These are phyloP conservation scores for Gloeostereum incarnatum DNA, from an alignment of 768 basidiomycete species.

Conservation along the genomic window DNA sequence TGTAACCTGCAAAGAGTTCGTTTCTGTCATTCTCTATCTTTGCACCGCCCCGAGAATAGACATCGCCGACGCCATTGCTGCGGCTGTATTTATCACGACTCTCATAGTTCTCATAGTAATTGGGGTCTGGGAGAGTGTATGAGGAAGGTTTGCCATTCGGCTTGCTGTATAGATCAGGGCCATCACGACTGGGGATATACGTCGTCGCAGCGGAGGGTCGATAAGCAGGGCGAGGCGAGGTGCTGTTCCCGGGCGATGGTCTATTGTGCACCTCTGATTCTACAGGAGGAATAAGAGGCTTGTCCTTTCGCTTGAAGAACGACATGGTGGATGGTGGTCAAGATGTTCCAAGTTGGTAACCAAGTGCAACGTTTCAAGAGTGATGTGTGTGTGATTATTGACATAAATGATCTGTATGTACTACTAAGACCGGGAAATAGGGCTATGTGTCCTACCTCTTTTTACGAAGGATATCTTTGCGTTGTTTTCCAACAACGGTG, in stretches of 20 bases:
- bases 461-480: constrained; percentile 23
- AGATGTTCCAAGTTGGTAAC: no score
- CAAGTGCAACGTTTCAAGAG: no score
- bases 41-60: constrained; percentile 54
- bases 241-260: constrained; percentile 19
- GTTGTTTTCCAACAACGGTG: constrained; percentile 75
- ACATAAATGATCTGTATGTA: no score
- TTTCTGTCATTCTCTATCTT: constrained; percentile 58
- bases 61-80: constrained; percentile 47
- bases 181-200: constrained; percentile 64
- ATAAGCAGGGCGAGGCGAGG: constrained; percentile 28
- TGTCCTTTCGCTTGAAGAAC: constrained; percentile 61
- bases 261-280: constrained; percentile 20
- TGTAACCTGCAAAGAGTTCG: constrained; percentile 71
- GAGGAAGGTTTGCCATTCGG: constrained; percentile 15
- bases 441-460: constrained; percentile 19
- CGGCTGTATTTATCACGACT: constrained; percentile 38
- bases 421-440: no score
- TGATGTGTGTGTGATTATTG: no score
- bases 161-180: constrained; percentile 40
- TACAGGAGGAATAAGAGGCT: constrained; percentile 62
- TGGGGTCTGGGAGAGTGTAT: constrained; percentile 9
- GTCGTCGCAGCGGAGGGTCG: constrained; percentile 47
- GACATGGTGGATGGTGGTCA: no score
- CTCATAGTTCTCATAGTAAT: constrained; percentile 5